Percentiles rank a stretch among this genome's conserved stretches.
These are phyloP conservation scores for Kitagawia praeruptora DNA, from an alignment of 129 eudicot species.

Conservation along the genomic window DNA sequence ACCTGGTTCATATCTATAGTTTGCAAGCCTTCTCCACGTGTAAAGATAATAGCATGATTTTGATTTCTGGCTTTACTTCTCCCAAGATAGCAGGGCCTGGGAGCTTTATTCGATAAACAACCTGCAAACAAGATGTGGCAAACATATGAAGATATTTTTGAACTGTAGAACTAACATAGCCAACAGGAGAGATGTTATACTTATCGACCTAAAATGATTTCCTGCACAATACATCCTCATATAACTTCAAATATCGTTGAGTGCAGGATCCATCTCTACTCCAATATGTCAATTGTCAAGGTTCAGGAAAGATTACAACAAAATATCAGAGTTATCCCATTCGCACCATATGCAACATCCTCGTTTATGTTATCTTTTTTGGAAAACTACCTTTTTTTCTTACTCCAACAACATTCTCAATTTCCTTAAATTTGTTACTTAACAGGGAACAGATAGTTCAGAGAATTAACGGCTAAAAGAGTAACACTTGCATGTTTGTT, in stretches of 20 bases:
- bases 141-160: neutral
- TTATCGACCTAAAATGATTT: neutral
- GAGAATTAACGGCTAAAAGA: neutral
- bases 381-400: neutral
- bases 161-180: conserved; percentile 1
- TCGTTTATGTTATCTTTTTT: neutral
- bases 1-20: conserved; percentile 99
- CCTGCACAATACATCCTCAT: neutral
- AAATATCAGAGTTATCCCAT: neutral
- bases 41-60: conserved; percentile 95
- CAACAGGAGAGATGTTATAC: neutral
- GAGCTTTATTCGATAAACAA: conserved; percentile 77
- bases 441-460: neutral
- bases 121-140: conserved; percentile 31
- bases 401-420: neutral
- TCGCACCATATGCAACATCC: neutral
- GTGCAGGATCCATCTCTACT: neutral
- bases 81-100: conserved; percentile 97
- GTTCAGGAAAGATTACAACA: neutral
- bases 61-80: conserved; percentile 99
- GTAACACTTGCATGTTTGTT: neutral
- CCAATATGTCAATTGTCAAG: neutral
- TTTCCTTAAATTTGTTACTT: neutral
- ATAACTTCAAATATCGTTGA: neutral
- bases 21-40: conserved; percentile 98